Evolutionary conservation across 1,284 basidiomycete species (phyloP), one percentile per base, ranked within the genome.

Genomic region (Farysia itapuensis): DNA sequence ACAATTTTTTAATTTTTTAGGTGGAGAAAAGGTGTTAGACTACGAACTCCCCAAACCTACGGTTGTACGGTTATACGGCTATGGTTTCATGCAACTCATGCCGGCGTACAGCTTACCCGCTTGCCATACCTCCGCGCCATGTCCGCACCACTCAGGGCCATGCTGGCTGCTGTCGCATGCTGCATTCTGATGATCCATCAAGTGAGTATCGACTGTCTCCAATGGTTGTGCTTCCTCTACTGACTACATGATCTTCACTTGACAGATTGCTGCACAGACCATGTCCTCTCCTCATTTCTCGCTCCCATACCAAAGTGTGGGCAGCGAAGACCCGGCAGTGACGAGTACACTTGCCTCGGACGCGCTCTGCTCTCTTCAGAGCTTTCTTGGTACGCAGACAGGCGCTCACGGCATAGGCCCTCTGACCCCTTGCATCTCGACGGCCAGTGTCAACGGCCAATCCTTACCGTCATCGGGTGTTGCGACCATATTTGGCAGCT

Each of bases 381-480:
- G 28, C 4, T 45, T 50, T 25, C 45, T 53, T 2, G 39, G 26
- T 12, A 43, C 46, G 15, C 39, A 53, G 21, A 45, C 43, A 1
- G 56, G 19, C 3, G 34, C 16, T 0, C 50, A 49, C 9, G 35
- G 35, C 13, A 60, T 60, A 6, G 57, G 57, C 2, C 57, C 46
- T 4, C 57, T 60, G 24, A 53, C 57, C 0, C 29, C 43, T 8
- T 24, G 36, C 7, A 41, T 36, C 2, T 26, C 14, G 9, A 53
- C 50, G 19, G 40, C 53, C 43, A 43, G 42, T 11, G 23, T 53
- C 35, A 53, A 53, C 26, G 57, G 33, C n/a, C 57, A 60, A 14
- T 38, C 57, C 0, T 29, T 60, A 12, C 57, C 50, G 18, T 46
- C 46, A 4, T 50, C 50, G 1, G 57, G 57, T 1, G 30, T 60